These are phyloP conservation scores for Citrus sp. DNA, from an alignment of 345 rosid species.

Conservation along the genomic window DNA sequence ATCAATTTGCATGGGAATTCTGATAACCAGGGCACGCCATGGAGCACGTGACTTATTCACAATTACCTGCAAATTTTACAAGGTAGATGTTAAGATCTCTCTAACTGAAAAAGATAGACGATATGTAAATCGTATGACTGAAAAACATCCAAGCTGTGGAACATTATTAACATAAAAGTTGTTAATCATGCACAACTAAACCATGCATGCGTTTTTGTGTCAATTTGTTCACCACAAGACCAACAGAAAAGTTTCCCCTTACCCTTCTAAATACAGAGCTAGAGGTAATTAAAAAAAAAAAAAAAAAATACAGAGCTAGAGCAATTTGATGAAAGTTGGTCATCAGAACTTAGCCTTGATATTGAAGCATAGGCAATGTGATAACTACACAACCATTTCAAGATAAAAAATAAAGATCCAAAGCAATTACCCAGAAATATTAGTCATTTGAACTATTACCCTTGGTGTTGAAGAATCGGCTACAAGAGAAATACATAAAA, in stretches of 20 bases:
- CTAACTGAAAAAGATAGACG: neutral
- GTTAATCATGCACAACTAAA: neutral
- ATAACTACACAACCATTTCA: neutral
- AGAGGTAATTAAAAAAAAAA: neutral
- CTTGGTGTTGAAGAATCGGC: neutral
- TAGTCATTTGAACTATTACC: neutral
- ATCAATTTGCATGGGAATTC: slow-evolving; percentile 63
- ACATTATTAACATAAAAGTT: neutral
- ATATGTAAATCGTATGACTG: neutral
- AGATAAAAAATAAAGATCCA: neutral
- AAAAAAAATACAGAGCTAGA: neutral
- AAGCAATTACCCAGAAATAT: neutral
- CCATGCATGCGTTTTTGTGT: neutral
- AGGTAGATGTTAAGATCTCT: neutral
- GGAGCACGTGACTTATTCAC: slow-evolving; percentile 87
- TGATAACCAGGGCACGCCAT: slow-evolving; percentile 62
- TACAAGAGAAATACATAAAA: neutral
- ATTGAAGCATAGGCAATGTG: neutral
- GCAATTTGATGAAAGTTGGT: neutral
- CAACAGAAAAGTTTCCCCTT: no score
- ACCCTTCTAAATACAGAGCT: neutral
- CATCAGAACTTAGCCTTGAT: neutral
- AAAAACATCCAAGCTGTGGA: neutral
- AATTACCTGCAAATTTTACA: slow-evolving; percentile 53
- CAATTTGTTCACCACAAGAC: neutral